Evolutionary conservation across 345 rosid species (phyloP), one percentile per base, ranked within the genome.

Genomic region (Populus deltoides): DNA sequence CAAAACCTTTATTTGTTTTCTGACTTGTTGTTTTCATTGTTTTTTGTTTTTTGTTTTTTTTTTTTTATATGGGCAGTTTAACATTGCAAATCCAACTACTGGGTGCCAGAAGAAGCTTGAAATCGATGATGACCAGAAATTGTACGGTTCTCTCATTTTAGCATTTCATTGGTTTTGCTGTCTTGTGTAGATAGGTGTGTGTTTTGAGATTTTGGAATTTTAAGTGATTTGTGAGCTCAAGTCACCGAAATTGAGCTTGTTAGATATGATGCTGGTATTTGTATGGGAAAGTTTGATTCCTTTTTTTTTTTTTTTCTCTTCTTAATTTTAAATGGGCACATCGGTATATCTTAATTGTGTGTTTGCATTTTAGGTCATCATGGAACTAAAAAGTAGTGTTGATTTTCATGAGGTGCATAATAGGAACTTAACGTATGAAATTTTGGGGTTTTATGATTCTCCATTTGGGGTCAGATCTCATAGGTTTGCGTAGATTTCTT

Each of bases 81-180:
- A 79, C 61, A 79, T 79, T 31, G 81, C 81, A 57, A 79, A 79
- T 41, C 81, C 81, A 17, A 79, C 81, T 25, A 79, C 81, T 68
- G 78, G 78, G 13, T 79, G 81, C 77, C 81, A 79, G 74, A 79
- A 79, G 77, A 79, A 79, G 69, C 81, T 79, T 35, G 81, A 79
- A 66, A 79, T 79, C 20, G 81, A 79, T 68, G 81, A 79, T 73
- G 81, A 79, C 73, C 78, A 79, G 81, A 79, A 79, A 69, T 78
- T 79, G 82, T 79, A 79, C 9, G 71, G 57, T 12, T 69, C 41
- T 77, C 59, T 3, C 20, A 22, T 68, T 31, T 10, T 11, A 12
- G 33, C 47, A 9, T 13, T 5, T 27, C 33, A 31, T 63, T 27
- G 17, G 8, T 75, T 22, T 31, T 7, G 7, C 6, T 53, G 13